Evolutionary conservation across 768 basidiomycete species (phyloP), one percentile per base, ranked within the genome.

Genomic region (Psilocybe subaeruginosa): DNA sequence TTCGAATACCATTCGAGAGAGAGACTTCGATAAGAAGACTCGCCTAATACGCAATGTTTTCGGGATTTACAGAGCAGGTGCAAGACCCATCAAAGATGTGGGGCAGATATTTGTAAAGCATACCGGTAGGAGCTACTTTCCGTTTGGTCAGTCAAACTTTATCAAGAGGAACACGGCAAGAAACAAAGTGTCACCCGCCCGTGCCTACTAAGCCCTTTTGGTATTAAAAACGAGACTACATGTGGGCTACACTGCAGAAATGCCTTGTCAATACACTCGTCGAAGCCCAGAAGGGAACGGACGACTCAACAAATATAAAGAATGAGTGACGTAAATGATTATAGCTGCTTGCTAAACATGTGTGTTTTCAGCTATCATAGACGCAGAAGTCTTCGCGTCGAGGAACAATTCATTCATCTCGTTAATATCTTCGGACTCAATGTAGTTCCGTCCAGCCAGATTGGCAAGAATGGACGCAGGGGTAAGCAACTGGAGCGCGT

Each of bases 351-450:
- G 58, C 57, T 12, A 45, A 27, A 47, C 57, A 30, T 45, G 52
- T 14, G 46, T 53, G 41, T 53, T 31, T 48, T 58, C 64, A 19
- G 56, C 61, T 50, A 68, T 64, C 60, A 68, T 66, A 8, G 63
- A 61, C n/a, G 88, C 88, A 58, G 83, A 85, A 0, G 91, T 89
- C 72, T 95, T 97, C 17, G 97, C 95, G 73, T 99, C 96, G 68
- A 98, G 80, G 82, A 99, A 99, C 33, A 99, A 79, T 70, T 93
- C 93, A 64, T 89, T 90, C 89, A 97, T 95, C 82, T 98, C 95
- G 35, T 84, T 82, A 52, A 99, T 88, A 73, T 99, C 97, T 64
- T 98, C 95, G 3, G 88, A 76, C 62, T 88, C 85, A 58, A 99
- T 93, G 68, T 95, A 89, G 35, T 76, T 81, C 60, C 94, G 88